Conservation (phyloP, 1,139 yeast genomes). For the Hemisphaericaspora lyxosophila region DNA sequence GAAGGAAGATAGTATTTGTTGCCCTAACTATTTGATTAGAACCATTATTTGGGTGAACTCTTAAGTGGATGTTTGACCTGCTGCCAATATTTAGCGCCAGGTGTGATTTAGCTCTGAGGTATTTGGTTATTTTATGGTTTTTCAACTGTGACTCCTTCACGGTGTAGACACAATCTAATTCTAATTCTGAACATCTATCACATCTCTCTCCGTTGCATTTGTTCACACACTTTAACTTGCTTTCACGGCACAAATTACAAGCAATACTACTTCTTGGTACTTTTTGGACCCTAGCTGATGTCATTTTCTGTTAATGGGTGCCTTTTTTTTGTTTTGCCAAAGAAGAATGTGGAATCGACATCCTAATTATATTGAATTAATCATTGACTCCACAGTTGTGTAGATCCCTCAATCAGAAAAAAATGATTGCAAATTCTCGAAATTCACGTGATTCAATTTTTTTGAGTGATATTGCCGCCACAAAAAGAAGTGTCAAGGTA, state of each 20-base stretch:
- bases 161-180: constrained; percentile 23
- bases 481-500: too few relatives aligned
- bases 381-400: neutral
- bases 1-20: too few relatives aligned
- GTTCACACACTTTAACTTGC: constrained; percentile 24
- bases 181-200: constrained; percentile 22
- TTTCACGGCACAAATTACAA: constrained; percentile 23
- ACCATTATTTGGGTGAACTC: too few relatives aligned
- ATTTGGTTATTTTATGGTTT: constrained; percentile 6
- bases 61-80: too few relatives aligned
- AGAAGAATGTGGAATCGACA: neutral
- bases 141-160: constrained; percentile 22
- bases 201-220: constrained; percentile 17
- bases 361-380: neutral
- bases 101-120: constrained; percentile 13
- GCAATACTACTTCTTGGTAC: constrained; percentile 23
- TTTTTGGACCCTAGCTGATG: neutral
- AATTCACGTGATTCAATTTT: neutral
- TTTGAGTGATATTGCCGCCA: too few relatives aligned
- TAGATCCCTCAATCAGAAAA: neutral
- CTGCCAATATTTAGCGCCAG: too few relatives aligned
- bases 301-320: neutral
- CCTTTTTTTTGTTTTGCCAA: neutral
- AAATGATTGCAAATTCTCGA: neutral
- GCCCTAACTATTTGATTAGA: too few relatives aligned